phyloP scores from a whole-genome alignment of 306 rosid species.

The Arachis hypogaea region DNA sequence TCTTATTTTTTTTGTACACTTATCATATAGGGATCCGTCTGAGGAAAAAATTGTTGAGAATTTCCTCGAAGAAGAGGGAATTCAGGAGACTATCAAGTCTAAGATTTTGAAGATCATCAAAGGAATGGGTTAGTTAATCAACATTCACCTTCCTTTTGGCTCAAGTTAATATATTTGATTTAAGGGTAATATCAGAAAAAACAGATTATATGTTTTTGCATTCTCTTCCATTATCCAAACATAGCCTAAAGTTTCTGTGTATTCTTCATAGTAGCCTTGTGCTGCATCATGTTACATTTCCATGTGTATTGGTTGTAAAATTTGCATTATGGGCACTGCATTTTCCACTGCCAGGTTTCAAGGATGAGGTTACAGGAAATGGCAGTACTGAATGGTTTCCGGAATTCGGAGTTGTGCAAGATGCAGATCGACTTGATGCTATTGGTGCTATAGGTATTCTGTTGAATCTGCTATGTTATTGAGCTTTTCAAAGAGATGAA shows the following conservation, averaged over 20 bases:
- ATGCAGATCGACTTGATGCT: slow-evolving; percentile 96
- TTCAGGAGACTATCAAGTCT: slow-evolving; percentile 60
- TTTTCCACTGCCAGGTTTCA: slow-evolving; percentile 68
- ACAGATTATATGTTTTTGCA: no score
- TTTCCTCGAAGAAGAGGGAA: slow-evolving; percentile 74
- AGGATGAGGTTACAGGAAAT: slow-evolving; percentile 73
- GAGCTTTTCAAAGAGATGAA: not conserved
- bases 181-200: no score
- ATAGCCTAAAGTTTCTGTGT: not conserved
- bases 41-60: slow-evolving; percentile 68
- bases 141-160: not conserved
- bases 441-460: slow-evolving; percentile 92
- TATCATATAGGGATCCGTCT: slow-evolving; percentile 64
- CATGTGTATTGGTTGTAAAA: slow-evolving; percentile 5
- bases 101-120: slow-evolving; percentile 64
- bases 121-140: slow-evolving; percentile 72
- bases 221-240: no score
- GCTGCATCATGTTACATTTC: not conserved
- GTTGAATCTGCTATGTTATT: slow-evolving; percentile 1
- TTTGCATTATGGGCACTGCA: slow-evolving; percentile 5
- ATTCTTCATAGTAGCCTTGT: slow-evolving; percentile 12
- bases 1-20: not conserved
- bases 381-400: slow-evolving; percentile 52
- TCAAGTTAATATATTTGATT: no score
- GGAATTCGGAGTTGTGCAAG: slow-evolving; percentile 87